These are phyloP conservation scores for Boletus fagicola DNA, from an alignment of 768 basidiomycete species.

Conservation along the genomic window DNA sequence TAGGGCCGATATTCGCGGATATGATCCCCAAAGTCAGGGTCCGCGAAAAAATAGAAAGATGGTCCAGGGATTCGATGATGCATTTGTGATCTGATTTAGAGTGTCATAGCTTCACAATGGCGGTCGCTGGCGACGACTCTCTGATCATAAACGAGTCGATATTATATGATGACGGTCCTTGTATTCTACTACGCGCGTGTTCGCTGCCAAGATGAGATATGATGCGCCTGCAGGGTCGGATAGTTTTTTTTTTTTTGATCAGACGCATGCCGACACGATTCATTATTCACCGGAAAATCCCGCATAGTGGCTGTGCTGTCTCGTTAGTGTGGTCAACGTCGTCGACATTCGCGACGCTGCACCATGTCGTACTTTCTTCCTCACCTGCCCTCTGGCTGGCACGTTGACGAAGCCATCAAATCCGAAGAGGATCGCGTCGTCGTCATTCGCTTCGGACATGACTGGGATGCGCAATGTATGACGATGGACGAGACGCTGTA, in stretches of 20 bases:
- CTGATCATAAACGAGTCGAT: neutral
- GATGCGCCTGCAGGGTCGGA: neutral
- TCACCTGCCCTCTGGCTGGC: constrained; percentile 91
- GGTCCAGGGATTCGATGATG: no score
- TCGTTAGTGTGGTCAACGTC: neutral
- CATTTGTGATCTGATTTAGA: neutral
- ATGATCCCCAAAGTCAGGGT: neutral
- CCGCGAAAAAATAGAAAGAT: no score
- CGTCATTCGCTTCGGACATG: constrained; percentile 91
- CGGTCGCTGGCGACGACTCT: neutral
- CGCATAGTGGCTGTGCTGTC: neutral
- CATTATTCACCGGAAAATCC: neutral
- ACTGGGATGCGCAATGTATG: constrained; percentile 95
- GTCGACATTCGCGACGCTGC: neutral
- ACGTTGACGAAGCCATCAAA: constrained; percentile 98
- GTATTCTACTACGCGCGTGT: no score
- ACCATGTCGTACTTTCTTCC: constrained; percentile 90
- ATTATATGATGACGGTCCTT: neutral
- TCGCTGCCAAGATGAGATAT: no score
- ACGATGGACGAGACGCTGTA: constrained; percentile 98
- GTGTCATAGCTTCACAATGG: neutral
- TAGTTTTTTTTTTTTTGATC: neutral
- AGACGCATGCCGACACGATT: neutral
- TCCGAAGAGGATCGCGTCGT: constrained; percentile 97
- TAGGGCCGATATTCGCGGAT: no score